phyloP scores from a whole-genome alignment of 768 basidiomycete species.

The Boletus rufocinnamomeus region DNA sequence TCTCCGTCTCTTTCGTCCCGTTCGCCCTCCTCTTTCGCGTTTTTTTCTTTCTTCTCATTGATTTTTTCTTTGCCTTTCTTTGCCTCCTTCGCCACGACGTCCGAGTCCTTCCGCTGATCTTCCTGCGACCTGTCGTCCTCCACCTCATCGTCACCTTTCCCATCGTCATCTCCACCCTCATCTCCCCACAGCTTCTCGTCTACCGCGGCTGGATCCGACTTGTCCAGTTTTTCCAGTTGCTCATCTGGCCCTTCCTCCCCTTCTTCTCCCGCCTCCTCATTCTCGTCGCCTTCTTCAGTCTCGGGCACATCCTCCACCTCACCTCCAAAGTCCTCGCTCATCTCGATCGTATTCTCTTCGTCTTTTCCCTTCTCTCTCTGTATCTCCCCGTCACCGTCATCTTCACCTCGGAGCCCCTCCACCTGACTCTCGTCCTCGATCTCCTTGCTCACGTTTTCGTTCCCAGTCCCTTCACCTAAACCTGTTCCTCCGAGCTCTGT shows the following conservation, averaged over 20 bases:
- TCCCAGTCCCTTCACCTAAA: constrained; percentile 83
- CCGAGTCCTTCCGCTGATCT: constrained; percentile 49
- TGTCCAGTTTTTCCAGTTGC: constrained; percentile 78
- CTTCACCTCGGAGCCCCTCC: constrained; percentile 83
- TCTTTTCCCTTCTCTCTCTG: constrained; percentile 47
- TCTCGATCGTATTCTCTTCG: constrained; percentile 82
- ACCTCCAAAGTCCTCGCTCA: constrained; percentile 88
- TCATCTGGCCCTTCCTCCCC: constrained; percentile 72
- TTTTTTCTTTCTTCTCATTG: constrained; percentile 38
- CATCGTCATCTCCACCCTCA: constrained; percentile 60
- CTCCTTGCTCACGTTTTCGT: constrained; percentile 88
- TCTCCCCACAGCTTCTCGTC: constrained; percentile 99
- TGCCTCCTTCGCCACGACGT: constrained; percentile 80
- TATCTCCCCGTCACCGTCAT: constrained; percentile 35
- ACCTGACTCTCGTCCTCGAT: constrained; percentile 97
- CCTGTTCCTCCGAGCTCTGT: constrained; percentile 76
- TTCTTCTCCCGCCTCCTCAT: constrained; percentile 50
- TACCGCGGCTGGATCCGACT: constrained; percentile 76
- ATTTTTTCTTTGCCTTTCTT: constrained; percentile 37
- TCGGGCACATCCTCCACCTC: constrained; percentile 79
- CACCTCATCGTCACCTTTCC: constrained; percentile 50
- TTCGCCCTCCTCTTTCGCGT: constrained; percentile 28
- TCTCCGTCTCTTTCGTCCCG: constrained; percentile 34
- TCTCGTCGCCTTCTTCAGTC: constrained; percentile 45
- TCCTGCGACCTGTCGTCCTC: constrained; percentile 61